Evolutionary conservation across 2,329 filamentous ascomycete species (phyloP), one percentile per base, ranked within the genome.

Genomic region (Penicillium hordei): DNA sequence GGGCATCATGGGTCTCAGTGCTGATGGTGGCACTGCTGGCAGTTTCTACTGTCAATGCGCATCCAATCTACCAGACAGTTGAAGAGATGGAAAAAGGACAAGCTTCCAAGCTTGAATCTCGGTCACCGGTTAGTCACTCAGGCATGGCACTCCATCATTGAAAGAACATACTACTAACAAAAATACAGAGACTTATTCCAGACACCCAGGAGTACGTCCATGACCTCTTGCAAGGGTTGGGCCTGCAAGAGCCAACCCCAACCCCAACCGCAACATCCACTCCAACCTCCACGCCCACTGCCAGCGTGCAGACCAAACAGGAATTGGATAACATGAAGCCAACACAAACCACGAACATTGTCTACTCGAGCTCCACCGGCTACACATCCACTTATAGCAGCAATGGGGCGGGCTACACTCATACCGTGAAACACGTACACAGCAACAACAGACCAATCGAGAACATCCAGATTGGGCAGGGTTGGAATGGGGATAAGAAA

Each of bases 161-260:
- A 33, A 31, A 13, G 21, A 4, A 23, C 5, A 43, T 4, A 17
- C 27, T 33, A 1, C 57, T 65, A 55, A 65, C 19, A 25, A 0
- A 19, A 13, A 0, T 1, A 36, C 34, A 70, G 67, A 61, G 68
- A 55, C 48, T 68, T 8, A 65, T 70, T 36, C 66, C 69, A 17
- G 55, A 62, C 25, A 63, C 58, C 10, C 27, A 60, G 7, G 13
- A 60, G 4, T 60, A 70, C 27, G 29, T 71, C 1, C 7, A 45
- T 38, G 17, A 53, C 2, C 12, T 70, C 21, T 44, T 71, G 3
- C 38, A 59, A 34, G 39, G 53, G 7, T 23, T 71, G 4, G 68
- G 67, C 7, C 36, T 70, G 3, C 10, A 21, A 8, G 29, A 52
- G 15, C 49, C 60, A 5, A 19, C 31, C 10, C 1, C 57, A 53